Conservation (phyloP, 2,329 filamentous ascomycete species). For the Penicillium verrucosum region DNA sequence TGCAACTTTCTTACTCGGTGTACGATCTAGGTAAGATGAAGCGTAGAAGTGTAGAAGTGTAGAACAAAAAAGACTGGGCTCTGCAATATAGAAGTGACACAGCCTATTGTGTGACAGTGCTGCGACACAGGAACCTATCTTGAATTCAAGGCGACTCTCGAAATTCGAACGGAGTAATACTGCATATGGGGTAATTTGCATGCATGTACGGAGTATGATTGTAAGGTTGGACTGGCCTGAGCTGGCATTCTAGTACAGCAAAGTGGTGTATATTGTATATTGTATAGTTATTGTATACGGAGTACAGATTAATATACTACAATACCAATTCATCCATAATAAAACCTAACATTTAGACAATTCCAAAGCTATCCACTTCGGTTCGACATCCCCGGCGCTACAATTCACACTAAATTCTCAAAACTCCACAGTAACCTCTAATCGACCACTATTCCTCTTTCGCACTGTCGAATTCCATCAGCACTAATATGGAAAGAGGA, state of each 20-base stretch:
- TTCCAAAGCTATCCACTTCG: neutral
- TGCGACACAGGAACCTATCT: neutral
- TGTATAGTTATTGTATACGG: neutral
- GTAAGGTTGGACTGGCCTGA: neutral
- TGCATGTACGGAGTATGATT: neutral
- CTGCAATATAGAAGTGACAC: neutral
- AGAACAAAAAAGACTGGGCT: neutral
- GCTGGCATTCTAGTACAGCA: neutral
- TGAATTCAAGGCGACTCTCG: no score
- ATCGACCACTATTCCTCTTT: neutral
- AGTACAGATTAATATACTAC: neutral
- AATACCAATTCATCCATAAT: neutral
- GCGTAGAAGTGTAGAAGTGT: neutral
- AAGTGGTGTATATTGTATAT: neutral
- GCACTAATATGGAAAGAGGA: neutral
- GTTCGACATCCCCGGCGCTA: neutral
- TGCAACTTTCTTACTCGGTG: neutral
- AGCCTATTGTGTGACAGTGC: neutral
- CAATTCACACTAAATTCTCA: neutral
- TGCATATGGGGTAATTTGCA: neutral
- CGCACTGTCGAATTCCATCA: constrained; percentile 1
- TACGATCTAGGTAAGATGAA: neutral
- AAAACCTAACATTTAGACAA: neutral
- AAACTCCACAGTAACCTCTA: neutral
- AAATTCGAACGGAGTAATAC: neutral